Evolutionary conservation across 176 grass and related monocot species (phyloP).

Genomic region (Aegilops longissima): DNA sequence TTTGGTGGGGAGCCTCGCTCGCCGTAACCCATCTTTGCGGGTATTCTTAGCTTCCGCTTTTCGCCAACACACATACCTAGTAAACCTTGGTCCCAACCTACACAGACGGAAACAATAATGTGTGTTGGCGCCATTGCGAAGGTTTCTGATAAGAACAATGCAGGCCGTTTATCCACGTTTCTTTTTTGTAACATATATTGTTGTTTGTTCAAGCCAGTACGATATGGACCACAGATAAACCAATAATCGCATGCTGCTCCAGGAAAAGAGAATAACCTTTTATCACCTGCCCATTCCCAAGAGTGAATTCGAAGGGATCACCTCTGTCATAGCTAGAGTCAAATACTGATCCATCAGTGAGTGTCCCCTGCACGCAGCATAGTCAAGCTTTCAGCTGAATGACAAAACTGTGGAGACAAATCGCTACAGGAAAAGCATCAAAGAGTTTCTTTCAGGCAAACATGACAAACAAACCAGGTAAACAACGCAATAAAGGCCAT

Average conservation of each 20-base stretch:
- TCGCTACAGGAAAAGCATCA: not conserved
- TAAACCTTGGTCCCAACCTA: constrained; percentile 96
- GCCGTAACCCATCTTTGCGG: constrained; percentile 84
- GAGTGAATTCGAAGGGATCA: constrained; percentile 88
- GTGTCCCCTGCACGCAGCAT: constrained; percentile 56
- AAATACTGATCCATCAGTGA: constrained; percentile 88
- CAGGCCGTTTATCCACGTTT: constrained; percentile 1
- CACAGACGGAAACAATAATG: constrained; percentile 25
- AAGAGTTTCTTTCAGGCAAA: not conserved
- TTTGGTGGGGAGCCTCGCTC: constrained; percentile 84
- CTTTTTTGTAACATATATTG: constrained; percentile 5
- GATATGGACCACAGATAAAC: constrained; percentile 1
- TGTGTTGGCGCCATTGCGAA: constrained; percentile 15
- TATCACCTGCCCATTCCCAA: constrained; percentile 91
- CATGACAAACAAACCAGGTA: constrained; percentile 7
- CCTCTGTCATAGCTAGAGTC: constrained; percentile 95
- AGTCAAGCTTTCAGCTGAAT: constrained; percentile 31
- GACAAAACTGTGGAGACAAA: not conserved
- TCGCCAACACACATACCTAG: constrained; percentile 92
- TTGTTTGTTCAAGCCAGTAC: not conserved
- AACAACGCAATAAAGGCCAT: not conserved
- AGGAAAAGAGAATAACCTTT: constrained; percentile 56
- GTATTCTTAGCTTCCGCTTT: constrained; percentile 93
- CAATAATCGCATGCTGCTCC: constrained; percentile 7
- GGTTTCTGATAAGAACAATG: constrained; percentile 16